Percentiles rank a stretch among this genome's conserved stretches.
Conservation (phyloP, 2,329 filamentous ascomycete species). For the Fusarium sp. region DNA sequence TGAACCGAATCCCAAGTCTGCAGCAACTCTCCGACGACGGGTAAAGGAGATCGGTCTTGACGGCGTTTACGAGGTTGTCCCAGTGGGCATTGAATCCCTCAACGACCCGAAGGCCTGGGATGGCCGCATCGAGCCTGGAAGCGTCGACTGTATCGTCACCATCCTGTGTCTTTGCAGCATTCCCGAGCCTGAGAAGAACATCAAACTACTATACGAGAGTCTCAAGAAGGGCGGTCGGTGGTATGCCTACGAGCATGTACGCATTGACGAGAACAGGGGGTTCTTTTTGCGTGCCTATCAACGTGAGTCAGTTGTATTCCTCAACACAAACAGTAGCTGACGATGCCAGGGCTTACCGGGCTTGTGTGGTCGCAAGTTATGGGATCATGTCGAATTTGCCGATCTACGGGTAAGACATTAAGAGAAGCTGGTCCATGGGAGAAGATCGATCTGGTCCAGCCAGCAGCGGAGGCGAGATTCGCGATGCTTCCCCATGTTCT, state of each 20-base stretch:
- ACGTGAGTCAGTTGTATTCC: constrained; percentile 57
- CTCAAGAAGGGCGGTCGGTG: constrained; percentile 74
- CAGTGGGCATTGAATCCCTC: constrained; percentile 74
- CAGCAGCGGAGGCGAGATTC: constrained; percentile 59
- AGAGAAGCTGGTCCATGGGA: constrained; percentile 66
- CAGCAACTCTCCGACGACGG: constrained; percentile 62
- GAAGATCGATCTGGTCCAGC: constrained; percentile 62
- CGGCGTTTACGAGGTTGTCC: constrained; percentile 73
- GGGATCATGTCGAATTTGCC: constrained; percentile 67
- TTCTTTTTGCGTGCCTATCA: constrained; percentile 64
- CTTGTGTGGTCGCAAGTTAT: constrained; percentile 67
- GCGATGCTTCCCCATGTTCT: constrained; percentile 64
- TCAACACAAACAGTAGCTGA: constrained; percentile 10
- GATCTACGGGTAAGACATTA: constrained; percentile 64
- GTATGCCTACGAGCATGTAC: constrained; percentile 75
- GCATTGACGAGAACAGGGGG: constrained; percentile 54
- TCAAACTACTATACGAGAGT: constrained; percentile 68
- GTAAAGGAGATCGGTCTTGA: constrained; percentile 67
- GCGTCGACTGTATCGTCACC: constrained; percentile 72
- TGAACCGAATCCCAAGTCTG: constrained; percentile 72
- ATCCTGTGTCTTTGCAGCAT: constrained; percentile 76
- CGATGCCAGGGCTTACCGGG: constrained; percentile 62
- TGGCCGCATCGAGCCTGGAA: constrained; percentile 64
- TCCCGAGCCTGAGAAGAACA: constrained; percentile 70
- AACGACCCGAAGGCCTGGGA: constrained; percentile 58